phyloP scores from a whole-genome alignment of 164 flowering plant species.

The Warburgia ugandensis region DNA sequence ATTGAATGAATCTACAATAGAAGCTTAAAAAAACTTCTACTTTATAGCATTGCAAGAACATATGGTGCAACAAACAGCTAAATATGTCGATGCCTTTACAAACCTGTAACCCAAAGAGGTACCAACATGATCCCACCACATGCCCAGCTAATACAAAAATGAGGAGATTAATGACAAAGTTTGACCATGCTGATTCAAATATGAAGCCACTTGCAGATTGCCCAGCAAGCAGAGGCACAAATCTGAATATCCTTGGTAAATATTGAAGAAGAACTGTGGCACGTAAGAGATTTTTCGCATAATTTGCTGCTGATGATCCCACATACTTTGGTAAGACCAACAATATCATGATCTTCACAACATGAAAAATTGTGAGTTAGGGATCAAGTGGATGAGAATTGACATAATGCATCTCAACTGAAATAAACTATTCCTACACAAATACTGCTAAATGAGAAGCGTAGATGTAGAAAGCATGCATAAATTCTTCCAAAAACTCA shows the following conservation, averaged over 20 bases:
- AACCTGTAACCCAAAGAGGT: slow-evolving; percentile 90
- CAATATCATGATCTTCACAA: slow-evolving; percentile 53
- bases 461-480: no score
- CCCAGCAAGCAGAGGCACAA: slow-evolving; percentile 70
- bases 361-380: not conserved
- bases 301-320: slow-evolving; percentile 66
- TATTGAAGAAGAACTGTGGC: slow-evolving; percentile 71
- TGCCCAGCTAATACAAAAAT: slow-evolving; percentile 73
- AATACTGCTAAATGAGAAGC: not conserved
- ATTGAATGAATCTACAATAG: not conserved
- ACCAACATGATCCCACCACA: slow-evolving; percentile 88
- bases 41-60: not conserved
- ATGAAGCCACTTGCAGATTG: slow-evolving; percentile 71
- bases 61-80: not conserved
- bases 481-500: not conserved
- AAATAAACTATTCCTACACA: not conserved
- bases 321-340: slow-evolving; percentile 35
- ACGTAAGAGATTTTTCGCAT: slow-evolving; percentile 76
- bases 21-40: not conserved
- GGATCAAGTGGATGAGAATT: not conserved
- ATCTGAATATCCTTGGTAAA: slow-evolving; percentile 61
- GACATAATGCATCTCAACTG: not conserved
- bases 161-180: slow-evolving; percentile 82
- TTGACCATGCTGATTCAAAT: slow-evolving; percentile 97
- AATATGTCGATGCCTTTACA: slow-evolving; percentile 1